Base-by-base conservation (phyloP, 768 basidiomycete genomes). In the Tricholoma hemisulphureum region DNA sequence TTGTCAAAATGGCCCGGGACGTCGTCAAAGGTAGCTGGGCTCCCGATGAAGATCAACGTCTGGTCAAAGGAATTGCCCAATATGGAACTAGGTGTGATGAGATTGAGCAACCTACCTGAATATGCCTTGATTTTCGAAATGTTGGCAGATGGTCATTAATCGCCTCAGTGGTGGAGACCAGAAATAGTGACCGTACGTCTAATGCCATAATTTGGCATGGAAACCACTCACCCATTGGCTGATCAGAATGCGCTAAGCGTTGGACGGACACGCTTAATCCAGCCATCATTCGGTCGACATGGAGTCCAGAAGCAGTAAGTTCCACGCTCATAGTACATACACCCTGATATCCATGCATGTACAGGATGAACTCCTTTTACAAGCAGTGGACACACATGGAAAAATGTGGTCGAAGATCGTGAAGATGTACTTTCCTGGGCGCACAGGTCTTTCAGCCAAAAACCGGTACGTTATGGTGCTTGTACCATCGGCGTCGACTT, bases 321-420 rank as follows among this genome's bases (percentile, higher is more conserved):
- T n/a, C 37, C 13, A 9, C 21, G 10, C 51, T 35, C 26, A 50
- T 57, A 28, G 21, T 26, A 43, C 53, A 46, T 34, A 34, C 57
- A 32, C 59, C 51, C 45, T 60, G 55, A 57, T 21, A 62, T 34
- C 16, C 11, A 32, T 14, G 2, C 55, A 34, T 34, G 14, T 59
- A 14, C 59, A 83, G 83, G 83, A 84, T 57, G 77, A 79, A 26
- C 63, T 80, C 14, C 76, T 84, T 16, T 69, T 84, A 20, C 73
- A 76, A 59, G 82, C 83, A 6, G 83, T 84, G 29, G 69, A 77
- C 46, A 76, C 78, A 56, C 80, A 83, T 57, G 83, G 83, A n/a
- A 83, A 80, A 66, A 78, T 82, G 4, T 84, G 83, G 83, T 82
- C 83, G 0, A 83, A 83, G 65, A 84, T 84, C 48, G 83, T 83